Base-by-base conservation (phyloP, 306 rosid genomes). In the Quercus engelmannii region DNA sequence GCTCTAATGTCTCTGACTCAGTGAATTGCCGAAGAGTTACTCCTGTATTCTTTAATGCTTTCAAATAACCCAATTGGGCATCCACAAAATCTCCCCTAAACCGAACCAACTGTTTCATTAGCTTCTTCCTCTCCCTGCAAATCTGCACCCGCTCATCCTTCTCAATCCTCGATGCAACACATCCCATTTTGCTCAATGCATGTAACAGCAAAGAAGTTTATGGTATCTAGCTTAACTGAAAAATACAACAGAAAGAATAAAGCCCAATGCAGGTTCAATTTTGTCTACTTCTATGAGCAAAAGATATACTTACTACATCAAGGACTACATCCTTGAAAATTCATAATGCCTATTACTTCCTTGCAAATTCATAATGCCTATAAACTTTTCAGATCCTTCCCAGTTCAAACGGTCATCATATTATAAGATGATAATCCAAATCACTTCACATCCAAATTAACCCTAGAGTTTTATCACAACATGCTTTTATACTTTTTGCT, bases 1-100 rank as follows among this genome's bases (percentile, higher is more conserved):
- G 82, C 74, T 95, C 98, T 73, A 95, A 81, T 4, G 84, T 78
- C 61, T 91, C 99, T 0, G 98, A 90, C 46, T 95, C 99, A 0
- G 97, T 91, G 81, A 95, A 90, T 71, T 95, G 99, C 78, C 96
- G 77, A 57, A 95, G 98, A 23, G 99, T 89, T 2, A 82, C 87
- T 43, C 99, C 99, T 10, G 92, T 90, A 75, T 91, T 90, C 83
- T 83, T 95, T 84, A 95, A 75, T 21, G 94, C 88, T 84, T 31
- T 90, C 77, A 95, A 85, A 82, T 95, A 95, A 69, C 81, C 94
- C 71, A 91, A 72, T 6, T 85, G 85, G 26, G 99, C 82, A 83
- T 90, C 98, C 38, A 92, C 93, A 87, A 93, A 93, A 61, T 88
- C 89, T 75, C 89, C 88, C 87, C 98, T 91, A 55, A 82, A 73